Conservation (phyloP, 2,329 filamentous ascomycete species). For the Trichoderma atrobrunneum region DNA sequence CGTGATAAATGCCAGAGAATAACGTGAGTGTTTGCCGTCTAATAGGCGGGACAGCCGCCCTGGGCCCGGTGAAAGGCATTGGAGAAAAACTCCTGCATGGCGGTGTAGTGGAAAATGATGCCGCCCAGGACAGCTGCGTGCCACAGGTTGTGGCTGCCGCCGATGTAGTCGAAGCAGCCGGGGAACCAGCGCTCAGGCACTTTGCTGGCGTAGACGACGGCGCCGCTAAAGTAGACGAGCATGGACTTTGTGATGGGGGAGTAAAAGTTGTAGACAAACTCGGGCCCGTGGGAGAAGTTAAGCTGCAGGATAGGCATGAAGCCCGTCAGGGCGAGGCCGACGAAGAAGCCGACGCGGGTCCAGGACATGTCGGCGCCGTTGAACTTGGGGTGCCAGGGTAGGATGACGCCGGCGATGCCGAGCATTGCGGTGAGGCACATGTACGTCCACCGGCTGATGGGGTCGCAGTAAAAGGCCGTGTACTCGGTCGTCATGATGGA, state of each 20-base stretch:
- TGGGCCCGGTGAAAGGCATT: constrained; percentile 68
- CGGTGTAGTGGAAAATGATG: constrained; percentile 94
- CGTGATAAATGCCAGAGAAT: background rate
- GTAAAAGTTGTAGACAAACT: constrained; percentile 87
- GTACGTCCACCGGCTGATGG: constrained; percentile 79
- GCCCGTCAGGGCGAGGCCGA: constrained; percentile 80
- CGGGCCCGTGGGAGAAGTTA: constrained; percentile 69
- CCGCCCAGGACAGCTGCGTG: constrained; percentile 91
- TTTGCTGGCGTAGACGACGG: constrained; percentile 85
- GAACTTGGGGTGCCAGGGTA: constrained; percentile 95
- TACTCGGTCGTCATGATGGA: constrained; percentile 99
- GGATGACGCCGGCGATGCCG: constrained; percentile 80
- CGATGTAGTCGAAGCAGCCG: constrained; percentile 91
- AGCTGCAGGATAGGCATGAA: constrained; percentile 88
- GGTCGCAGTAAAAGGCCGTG: constrained; percentile 98
- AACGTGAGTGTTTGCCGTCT: background rate
- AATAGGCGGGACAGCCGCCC: constrained; percentile 56
- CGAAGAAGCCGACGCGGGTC: constrained; percentile 88
- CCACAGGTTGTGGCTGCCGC: constrained; percentile 96
- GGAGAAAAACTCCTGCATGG: constrained; percentile 93
- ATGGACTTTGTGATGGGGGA: constrained; percentile 81
- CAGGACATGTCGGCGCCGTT: constrained; percentile 91
- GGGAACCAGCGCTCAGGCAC: constrained; percentile 91
- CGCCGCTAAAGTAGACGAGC: constrained; percentile 79
- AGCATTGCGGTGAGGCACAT: constrained; percentile 77